phyloP scores from a whole-genome alignment of 306 rosid genomes.

The Rosa lucieae region DNA sequence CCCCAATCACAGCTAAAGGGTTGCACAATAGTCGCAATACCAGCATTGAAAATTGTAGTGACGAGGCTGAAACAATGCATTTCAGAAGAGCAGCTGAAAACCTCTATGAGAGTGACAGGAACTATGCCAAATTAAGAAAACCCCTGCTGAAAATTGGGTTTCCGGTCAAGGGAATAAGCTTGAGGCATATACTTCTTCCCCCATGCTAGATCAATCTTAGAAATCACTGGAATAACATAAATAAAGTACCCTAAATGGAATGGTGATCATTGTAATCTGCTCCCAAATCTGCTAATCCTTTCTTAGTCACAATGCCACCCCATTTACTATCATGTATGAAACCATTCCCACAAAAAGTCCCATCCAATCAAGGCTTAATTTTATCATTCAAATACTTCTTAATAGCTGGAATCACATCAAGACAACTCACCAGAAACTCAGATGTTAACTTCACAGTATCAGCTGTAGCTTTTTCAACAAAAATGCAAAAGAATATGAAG shows the following conservation, averaged over 20 bases:
- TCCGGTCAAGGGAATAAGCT: constrained; percentile 49
- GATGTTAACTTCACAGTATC: too few species aligned
- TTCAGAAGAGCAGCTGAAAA: too few species aligned
- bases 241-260: constrained; percentile 76
- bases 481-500: too few species aligned
- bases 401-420: constrained; percentile 56
- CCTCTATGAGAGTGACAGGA: too few species aligned
- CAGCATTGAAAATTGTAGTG: too few species aligned
- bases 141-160: too few species aligned
- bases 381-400: constrained; percentile 54
- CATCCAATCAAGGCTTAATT: constrained; percentile 83
- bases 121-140: too few species aligned
- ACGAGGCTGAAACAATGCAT: too few species aligned
- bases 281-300: constrained; percentile 53
- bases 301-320: constrained; percentile 70
- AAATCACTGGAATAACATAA: constrained; percentile 77
- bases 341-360: constrained; percentile 70
- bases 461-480: too few species aligned
- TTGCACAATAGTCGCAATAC: too few species aligned
- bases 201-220: constrained; percentile 74
- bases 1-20: too few species aligned
- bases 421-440: background rate
- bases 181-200: constrained; percentile 64
- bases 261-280: constrained; percentile 85
- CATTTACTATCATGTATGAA: constrained; percentile 70